Base-by-base conservation (phyloP, 352 stramenopile genomes). In the Blastocystis sp. region DNA sequence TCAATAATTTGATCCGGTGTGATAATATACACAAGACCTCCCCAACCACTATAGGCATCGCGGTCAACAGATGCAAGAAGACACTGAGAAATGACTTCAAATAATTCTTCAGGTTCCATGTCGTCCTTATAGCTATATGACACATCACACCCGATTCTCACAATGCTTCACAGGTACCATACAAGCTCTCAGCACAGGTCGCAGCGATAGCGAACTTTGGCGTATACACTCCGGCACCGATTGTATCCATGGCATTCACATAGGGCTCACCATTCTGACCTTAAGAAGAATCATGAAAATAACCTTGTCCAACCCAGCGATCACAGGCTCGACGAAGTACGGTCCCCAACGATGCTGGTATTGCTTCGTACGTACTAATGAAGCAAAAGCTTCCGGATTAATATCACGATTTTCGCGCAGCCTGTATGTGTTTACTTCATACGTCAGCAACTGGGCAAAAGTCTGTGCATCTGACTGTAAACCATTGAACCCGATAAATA, bases 281-380 rank as follows among this genome's bases (percentile, higher is more conserved):
- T 43, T 79, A 47, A 89, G 43, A 64, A 3, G 7, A 13, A 89
- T 26, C 23, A 59, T 76, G 18, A 43, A 80, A 50, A 82, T 3
- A 34, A 80, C 55, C 90, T 77, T 79, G 87, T 96, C 92, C 15
- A 99, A 91, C 4, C 97, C 97, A 4, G 96, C 97, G 75, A 99
- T 96, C 11, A 99, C 93, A 6, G 97, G 97, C 91, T 99, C 96
- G 26, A 97, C 93, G 92, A 99, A 99, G 92, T 97, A 99, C 69
- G 97, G 97, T 29, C 96, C 97, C 91, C 99, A 99, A 84, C 97
- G 92, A 91, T 98, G 98, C 92, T 98, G 95, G 92, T 99, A 99
- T 90, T 98, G 95, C 91, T 98, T 95, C 89, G 94, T 95, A 43
- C 94, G 97, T 43, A 99, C 80, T 87, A 99, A 91, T 87, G 96